Evolutionary conservation across 106 monocot species (phyloP), one percentile per base, ranked within the genome.

Genomic region (Triglochin maritima): DNA sequence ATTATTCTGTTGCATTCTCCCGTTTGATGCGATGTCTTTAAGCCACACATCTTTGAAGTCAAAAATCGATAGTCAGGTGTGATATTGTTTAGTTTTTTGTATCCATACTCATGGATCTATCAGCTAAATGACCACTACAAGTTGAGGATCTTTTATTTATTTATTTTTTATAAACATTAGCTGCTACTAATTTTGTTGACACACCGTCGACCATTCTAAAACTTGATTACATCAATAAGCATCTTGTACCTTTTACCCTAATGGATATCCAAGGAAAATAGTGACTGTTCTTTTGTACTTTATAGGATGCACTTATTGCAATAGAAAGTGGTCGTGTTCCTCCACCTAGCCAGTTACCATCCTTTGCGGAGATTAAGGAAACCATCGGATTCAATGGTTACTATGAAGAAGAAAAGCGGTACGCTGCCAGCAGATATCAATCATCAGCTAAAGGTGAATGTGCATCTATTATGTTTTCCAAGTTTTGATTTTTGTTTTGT

Each of bases 351-450:
- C 84, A 77, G 49, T 77, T 98, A 67, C 96, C 88, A 57, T 86
- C 91, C 11, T 98, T 98, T 81, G 88, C 86, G 47, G 96, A 98
- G 75, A 86, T 91, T 43, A 98, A 88, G 73, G 83, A 88, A 43
- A 86, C 66, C 44, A 69, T 98, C 71, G 96, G 96, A 15, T 98
- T 98, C 65, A 86, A 88, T 77, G 69, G 72, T 16, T 98, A 98
- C 76, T 91, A 98, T 73, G 79, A 84, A 81, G 96, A 98, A 76
- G 96, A 98, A 72, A 80, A 82, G 71, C 74, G 51, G 16, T 96
- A 96, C 57, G 78, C 56, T 56, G 62, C 71, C n/a, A 63, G n/a
- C 62, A 60, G 63, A 64, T 44, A 62, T 47, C 75, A 59, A 61
- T 48, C 77, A 56, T 82, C 78, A 55, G 63, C 63, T 53, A 74